Evolutionary conservation across 1,284 basidiomycete species (phyloP).

Genomic region (Ganoderma lingzhi): DNA sequence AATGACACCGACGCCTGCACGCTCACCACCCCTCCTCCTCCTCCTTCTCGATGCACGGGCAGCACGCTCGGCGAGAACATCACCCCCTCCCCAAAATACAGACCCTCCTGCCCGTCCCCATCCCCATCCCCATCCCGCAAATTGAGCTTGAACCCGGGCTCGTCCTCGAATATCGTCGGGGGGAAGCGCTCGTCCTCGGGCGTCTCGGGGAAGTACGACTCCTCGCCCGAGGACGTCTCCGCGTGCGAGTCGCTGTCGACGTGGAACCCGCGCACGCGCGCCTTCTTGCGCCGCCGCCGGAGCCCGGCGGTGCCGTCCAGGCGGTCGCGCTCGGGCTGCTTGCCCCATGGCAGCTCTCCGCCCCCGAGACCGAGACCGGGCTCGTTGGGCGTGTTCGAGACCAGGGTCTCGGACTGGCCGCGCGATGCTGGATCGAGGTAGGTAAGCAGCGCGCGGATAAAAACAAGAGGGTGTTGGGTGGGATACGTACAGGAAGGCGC

Average conservation of each 20-base stretch:
- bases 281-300: constrained; percentile 39
- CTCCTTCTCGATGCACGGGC: constrained; percentile 50
- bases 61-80: constrained; percentile 42
- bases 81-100: constrained; percentile 17
- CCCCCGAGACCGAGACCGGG: not conserved
- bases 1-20: constrained; percentile 38
- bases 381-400: constrained; percentile 19
- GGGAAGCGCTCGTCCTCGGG: constrained; percentile 33
- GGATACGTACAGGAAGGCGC: constrained; percentile 22
- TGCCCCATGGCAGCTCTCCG: constrained; percentile 17
- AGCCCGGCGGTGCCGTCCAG: constrained; percentile 35
- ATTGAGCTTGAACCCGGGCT: not conserved
- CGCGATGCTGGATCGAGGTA: constrained; percentile 19
- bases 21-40: constrained; percentile 41
- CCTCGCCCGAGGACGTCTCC: constrained; percentile 23
- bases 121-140: constrained; percentile 12
- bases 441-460: not conserved
- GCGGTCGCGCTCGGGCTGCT: constrained; percentile 13
- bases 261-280: constrained; percentile 20
- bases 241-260: constrained; percentile 22
- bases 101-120: not conserved
- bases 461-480: not conserved
- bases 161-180: constrained; percentile 15
- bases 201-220: constrained; percentile 28
- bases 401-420: constrained; percentile 15